These are phyloP conservation scores for Ilex aquifolium DNA, from an alignment of 257 asterid species.

Conservation along the genomic window DNA sequence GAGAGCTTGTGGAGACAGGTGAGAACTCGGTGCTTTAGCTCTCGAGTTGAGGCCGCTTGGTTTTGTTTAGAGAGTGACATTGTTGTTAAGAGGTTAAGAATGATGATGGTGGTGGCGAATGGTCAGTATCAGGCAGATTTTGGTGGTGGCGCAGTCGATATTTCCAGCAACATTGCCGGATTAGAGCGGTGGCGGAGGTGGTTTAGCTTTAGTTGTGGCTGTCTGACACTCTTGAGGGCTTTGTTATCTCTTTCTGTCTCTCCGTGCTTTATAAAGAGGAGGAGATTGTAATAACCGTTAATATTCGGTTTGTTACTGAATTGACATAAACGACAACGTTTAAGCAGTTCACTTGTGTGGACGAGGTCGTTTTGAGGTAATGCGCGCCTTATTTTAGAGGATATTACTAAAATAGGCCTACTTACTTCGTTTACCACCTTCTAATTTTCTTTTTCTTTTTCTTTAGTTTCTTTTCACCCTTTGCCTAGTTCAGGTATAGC, in stretches of 20 bases:
- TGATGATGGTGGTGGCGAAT: background rate
- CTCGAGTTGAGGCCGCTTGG: slow-evolving; percentile 39
- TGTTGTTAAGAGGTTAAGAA: slow-evolving; percentile 16
- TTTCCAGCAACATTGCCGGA: slow-evolving; percentile 17
- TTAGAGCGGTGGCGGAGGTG: slow-evolving; percentile 17
- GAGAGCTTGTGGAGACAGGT: slow-evolving; percentile 86
- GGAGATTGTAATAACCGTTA: too few relatives aligned
- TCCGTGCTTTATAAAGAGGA: too few relatives aligned
- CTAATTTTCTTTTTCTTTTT: too few relatives aligned
- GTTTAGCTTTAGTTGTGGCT: background rate
- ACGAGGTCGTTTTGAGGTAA: too few relatives aligned
- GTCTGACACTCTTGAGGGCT: background rate
- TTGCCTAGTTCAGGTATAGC: too few relatives aligned
- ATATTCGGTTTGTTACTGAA: too few relatives aligned
- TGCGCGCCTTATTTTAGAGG: background rate
- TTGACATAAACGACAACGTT: too few relatives aligned
- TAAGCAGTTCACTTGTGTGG: too few relatives aligned
- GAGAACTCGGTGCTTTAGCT: slow-evolving; percentile 72
- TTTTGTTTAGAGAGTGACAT: slow-evolving; percentile 30
- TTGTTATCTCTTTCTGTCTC: too few relatives aligned
- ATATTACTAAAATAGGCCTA: background rate
- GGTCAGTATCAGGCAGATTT: background rate
- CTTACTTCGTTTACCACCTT: too few relatives aligned
- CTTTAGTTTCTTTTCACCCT: too few relatives aligned
- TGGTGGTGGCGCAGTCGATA: background rate